Evolutionary conservation across 495 filamentous ascomycete genomes (phyloP).

Genomic region (Platismatia glauca): DNA sequence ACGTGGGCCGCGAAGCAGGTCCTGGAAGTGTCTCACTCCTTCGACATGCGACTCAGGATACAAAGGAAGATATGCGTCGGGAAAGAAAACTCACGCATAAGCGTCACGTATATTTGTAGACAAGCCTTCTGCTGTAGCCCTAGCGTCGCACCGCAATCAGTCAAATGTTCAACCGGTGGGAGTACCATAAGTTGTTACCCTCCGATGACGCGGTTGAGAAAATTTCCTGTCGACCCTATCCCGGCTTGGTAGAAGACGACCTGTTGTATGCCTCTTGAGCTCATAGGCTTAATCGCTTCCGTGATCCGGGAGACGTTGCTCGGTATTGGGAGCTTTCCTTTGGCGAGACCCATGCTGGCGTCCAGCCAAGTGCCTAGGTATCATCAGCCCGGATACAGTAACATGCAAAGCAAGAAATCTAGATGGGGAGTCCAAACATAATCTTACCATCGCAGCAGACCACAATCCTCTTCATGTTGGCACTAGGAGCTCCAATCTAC

Average conservation of each 20-base stretch:
- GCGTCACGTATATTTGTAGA: constrained; percentile 9
- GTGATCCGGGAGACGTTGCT: constrained; percentile 39
- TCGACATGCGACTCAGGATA: constrained; percentile 12
- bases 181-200: constrained; percentile 5
- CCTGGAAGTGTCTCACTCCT: neutral
- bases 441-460: constrained; percentile 23
- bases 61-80: constrained; percentile 10
- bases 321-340: constrained; percentile 29
- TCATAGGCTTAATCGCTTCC: constrained; percentile 32
- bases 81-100: constrained; percentile 5
- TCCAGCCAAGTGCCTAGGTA: constrained; percentile 23
- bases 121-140: constrained; percentile 8
- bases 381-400: neutral
- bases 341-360: constrained; percentile 17
- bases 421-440: neutral
- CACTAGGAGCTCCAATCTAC: neutral
- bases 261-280: constrained; percentile 33
- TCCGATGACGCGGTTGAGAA: constrained; percentile 20
- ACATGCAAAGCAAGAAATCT: neutral
- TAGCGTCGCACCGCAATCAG: neutral
- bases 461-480: constrained; percentile 21
- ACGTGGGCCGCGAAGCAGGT: neutral
- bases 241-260: constrained; percentile 47
- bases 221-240: constrained; percentile 37
- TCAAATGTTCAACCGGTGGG: constrained; percentile 13